A percentile compares a stretch with the other conserved stretches of the same genome.
Conservation (phyloP, 2,329 filamentous ascomycete species). For the Chrysosporium keratinophilum region DNA sequence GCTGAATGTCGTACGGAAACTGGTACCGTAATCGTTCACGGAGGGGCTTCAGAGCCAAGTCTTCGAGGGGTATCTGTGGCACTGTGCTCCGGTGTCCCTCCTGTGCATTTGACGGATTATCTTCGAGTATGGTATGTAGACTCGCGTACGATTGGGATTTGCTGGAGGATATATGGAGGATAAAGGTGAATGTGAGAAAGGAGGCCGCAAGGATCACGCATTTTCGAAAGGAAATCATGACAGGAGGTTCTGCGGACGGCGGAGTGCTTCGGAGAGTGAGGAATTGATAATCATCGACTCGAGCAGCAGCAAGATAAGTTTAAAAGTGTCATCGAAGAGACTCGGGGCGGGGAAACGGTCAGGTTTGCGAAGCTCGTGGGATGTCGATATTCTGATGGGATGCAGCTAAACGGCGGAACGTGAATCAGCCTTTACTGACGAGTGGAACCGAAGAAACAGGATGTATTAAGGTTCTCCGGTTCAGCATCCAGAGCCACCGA, state of each 20-base stretch:
- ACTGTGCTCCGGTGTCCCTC: neutral
- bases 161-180: slow-evolving; percentile 52
- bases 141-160: slow-evolving; percentile 32
- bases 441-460: too few species aligned
- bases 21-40: slow-evolving; percentile 79
- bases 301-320: neutral
- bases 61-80: slow-evolving; percentile 33
- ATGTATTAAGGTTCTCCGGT: too few species aligned
- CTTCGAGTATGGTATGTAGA: slow-evolving; percentile 15
- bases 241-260: slow-evolving; percentile 1
- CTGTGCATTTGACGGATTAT: neutral
- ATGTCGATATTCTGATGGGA: neutral
- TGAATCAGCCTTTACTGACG: too few species aligned
- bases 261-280: neutral
- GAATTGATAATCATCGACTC: neutral
- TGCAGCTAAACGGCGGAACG: neutral
- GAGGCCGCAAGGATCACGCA: slow-evolving; percentile 61
- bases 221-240: slow-evolving; percentile 70
- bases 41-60: slow-evolving; percentile 61
- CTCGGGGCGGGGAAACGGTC: neutral
- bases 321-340: neutral
- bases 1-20: slow-evolving; percentile 80
- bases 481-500: neutral
- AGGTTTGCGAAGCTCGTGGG: neutral
- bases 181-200: slow-evolving; percentile 58